phyloP scores from a whole-genome alignment of 192 early-diverging fungal genomes.

The Coemansia sp. region DNA sequence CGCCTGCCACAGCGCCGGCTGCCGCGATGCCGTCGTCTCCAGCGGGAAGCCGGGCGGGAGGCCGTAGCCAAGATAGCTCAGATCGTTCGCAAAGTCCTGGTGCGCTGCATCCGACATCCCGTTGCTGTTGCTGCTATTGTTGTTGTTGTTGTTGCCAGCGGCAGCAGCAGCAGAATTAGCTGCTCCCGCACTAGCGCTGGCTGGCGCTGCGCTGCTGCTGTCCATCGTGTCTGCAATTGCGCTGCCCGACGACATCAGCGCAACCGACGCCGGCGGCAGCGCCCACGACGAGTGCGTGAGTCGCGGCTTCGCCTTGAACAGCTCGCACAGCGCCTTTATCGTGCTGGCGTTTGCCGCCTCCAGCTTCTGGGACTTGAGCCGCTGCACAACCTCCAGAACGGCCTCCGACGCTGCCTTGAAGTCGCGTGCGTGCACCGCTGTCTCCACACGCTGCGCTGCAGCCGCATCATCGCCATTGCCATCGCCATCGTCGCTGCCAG shows the following conservation, averaged over 20 bases:
- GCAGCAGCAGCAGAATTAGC: background rate
- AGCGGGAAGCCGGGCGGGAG: constrained; percentile 52
- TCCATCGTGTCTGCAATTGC: constrained; percentile 13
- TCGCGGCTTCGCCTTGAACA: constrained; percentile 48
- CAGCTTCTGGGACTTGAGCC: constrained; percentile 4
- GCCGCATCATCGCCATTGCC: background rate
- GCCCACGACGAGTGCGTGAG: constrained; percentile 36
- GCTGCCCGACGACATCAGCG: constrained; percentile 8
- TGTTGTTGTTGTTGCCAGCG: background rate
- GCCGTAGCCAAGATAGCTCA: constrained; percentile 37
- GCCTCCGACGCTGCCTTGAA: constrained; percentile 27
- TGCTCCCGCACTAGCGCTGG: background rate
- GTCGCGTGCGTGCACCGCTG: constrained; percentile 41
- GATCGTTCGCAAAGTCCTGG: constrained; percentile 22
- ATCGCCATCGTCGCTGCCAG: background rate
- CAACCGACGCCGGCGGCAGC: constrained; percentile 32
- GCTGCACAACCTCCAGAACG: constrained; percentile 25
- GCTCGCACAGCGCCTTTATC: constrained; percentile 33
- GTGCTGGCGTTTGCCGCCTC: constrained; percentile 2
- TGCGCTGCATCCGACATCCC: constrained; percentile 16
- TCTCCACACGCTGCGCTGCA: constrained; percentile 14
- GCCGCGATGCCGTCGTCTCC: constrained; percentile 33
- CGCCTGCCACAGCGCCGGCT: constrained; percentile 44
- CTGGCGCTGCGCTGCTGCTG: background rate
- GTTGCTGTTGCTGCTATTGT: background rate